Base-by-base conservation (phyloP, 2,329 filamentous ascomycete genomes). In the Fusarium camptoceras region DNA sequence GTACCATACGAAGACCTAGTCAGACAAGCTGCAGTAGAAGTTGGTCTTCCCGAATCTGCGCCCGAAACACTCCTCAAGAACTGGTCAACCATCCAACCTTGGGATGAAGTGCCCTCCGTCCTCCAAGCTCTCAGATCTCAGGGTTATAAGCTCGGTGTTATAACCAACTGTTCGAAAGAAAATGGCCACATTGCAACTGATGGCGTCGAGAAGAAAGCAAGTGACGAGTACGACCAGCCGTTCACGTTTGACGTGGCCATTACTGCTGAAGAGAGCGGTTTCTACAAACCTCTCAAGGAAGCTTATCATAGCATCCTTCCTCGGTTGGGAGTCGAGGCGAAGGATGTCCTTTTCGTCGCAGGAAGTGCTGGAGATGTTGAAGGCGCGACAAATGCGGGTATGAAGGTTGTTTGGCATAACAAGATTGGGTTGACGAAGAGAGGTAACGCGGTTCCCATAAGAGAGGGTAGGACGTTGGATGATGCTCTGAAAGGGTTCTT, bases 401-500 rank as follows among this genome's bases (percentile, higher is more conserved):
- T 82, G 79, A 77, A 50, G 27, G 81, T 82, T 24, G 77, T 80
- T 31, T 81, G 80, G 79, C 79, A 81, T 42, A 81, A 81, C 22
- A 76, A 69, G 43, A 71, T 75, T 27, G 76, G 78, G 1, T 39
- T 80, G 49, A 48, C 56, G 8, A 75, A 57, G 30, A 74, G 74
- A 30, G 78, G 77, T 1, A 61, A 73, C 6, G 72, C 74, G 7
- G 28, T 54, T 18, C 67, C 62, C 0, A 20, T 69, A 7, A 48
- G 48, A 4, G 55, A 69, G 28, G 51, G 51, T 1, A 66, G n/a
- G 6, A 57, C 47, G 2, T 41, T 69, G 43, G 24, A 49, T 8
- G 55, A 57, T 25, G 31, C 55, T 18, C 8, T 61, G 12, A 41
- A 28, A 1, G 34, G 54, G 1, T 60, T 34, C 28, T 11, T 49